Conservation (phyloP, 257 asterid genomes). For the Marsdenia floribunda region DNA sequence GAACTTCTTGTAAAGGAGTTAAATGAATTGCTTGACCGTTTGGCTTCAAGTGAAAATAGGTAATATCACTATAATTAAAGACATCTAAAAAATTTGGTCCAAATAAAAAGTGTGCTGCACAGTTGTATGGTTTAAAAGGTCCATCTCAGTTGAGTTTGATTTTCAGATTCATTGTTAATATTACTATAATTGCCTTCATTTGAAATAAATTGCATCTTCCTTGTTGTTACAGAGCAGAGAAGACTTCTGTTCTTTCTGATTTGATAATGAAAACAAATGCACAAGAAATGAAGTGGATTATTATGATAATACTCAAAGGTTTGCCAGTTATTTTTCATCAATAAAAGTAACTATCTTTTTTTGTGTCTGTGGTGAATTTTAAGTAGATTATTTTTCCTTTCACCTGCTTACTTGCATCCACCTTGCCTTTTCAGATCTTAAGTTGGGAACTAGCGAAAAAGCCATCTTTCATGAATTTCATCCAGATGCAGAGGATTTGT, state of each 20-base stretch:
- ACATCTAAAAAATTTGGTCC: too few species aligned
- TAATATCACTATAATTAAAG: constrained; percentile 12
- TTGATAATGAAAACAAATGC: constrained; percentile 84
- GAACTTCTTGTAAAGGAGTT: constrained; percentile 63
- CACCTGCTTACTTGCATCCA: background rate
- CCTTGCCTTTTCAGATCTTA: constrained; percentile 53
- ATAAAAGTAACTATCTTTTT: background rate
- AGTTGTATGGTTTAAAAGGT: background rate
- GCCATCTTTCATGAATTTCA: constrained; percentile 96
- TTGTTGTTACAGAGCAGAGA: constrained; percentile 56
- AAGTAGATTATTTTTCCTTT: background rate
- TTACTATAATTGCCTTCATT: background rate
- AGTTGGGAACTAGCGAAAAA: constrained; percentile 91
- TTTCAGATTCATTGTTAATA: background rate
- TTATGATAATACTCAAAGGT: constrained; percentile 98
- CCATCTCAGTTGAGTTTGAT: background rate
- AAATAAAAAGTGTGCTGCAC: too few species aligned
- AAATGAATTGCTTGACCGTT: constrained; percentile 80
- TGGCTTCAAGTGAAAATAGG: constrained; percentile 82
- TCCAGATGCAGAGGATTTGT: constrained; percentile 97
- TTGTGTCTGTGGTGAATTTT: background rate
- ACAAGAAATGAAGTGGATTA: constrained; percentile 97
- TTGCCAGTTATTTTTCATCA: constrained; percentile 8
- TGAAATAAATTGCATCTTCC: constrained; percentile 23
- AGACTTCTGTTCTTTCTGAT: constrained; percentile 63